A percentile compares a stretch with the other conserved stretches of the same genome.
Conservation (phyloP, 306 rosid species). For the Pyrus pyrifolia region DNA sequence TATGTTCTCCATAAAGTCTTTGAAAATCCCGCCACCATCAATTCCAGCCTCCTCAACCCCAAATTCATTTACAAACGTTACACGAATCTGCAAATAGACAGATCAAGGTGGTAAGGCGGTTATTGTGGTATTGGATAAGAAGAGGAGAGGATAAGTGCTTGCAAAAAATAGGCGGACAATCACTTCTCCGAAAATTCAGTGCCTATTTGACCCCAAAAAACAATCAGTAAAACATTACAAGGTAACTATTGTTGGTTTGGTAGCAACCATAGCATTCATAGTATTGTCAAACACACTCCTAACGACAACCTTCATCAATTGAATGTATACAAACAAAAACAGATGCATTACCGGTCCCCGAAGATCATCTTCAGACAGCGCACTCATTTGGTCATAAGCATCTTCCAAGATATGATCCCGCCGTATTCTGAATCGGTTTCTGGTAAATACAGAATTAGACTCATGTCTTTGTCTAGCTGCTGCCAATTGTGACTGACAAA, state of each 20-base stretch:
- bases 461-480: constrained; percentile 72
- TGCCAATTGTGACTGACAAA: constrained; percentile 87
- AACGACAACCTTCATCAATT: background rate
- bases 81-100: constrained; percentile 68
- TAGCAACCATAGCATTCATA: background rate
- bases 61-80: constrained; percentile 87
- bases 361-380: constrained; percentile 87
- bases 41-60: constrained; percentile 99
- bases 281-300: background rate
- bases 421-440: constrained; percentile 86
- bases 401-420: constrained; percentile 91
- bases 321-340: constrained; percentile 3
- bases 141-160: background rate
- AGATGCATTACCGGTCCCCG: constrained; percentile 62
- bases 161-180: background rate
- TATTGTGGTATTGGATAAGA: background rate
- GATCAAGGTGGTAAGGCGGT: constrained; percentile 6
- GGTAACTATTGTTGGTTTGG: background rate
- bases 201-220: background rate
- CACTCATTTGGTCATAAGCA: constrained; percentile 92
- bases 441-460: constrained; percentile 55
- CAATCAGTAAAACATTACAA: background rate
- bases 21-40: constrained; percentile 98
- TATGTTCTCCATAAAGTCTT: constrained; percentile 99
- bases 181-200: background rate